A percentile compares a stretch with the other conserved stretches of the same genome.
Conservation (phyloP, 1,284 basidiomycete species). For the Leccinum subfulvum region DNA sequence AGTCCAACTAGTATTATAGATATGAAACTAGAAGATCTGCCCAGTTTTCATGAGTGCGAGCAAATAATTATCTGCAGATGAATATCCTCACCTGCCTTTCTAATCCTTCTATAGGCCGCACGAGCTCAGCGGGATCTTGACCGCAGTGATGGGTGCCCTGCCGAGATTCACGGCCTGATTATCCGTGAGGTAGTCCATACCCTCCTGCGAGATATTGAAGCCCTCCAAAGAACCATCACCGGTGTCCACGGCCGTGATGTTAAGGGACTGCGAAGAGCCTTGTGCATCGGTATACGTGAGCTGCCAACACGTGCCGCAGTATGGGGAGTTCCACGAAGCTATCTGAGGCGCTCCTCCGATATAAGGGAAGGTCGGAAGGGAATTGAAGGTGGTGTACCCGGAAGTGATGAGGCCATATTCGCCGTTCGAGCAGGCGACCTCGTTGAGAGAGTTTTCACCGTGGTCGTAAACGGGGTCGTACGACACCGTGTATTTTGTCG, state of each 20-base stretch:
- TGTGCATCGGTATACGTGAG: constrained; percentile 32
- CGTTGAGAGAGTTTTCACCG: constrained; percentile 30
- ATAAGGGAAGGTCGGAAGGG: constrained; percentile 48
- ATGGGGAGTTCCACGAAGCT: constrained; percentile 16
- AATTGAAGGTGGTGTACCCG: constrained; percentile 43
- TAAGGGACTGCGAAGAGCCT: constrained; percentile 22
- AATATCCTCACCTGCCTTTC: not conserved
- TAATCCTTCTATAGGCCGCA: constrained; percentile 19
- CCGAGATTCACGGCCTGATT: constrained; percentile 9
- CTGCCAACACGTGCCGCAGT: constrained; percentile 29
- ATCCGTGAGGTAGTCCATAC: constrained; percentile 20
- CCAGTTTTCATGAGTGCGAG: not conserved
- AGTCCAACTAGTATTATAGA: not conserved
- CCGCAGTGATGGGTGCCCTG: constrained; percentile 10
- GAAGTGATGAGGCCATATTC: constrained; percentile 37
- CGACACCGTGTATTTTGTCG: constrained; percentile 13
- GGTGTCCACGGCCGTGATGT: constrained; percentile 38
- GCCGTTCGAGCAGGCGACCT: constrained; percentile 51
- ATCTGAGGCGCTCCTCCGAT: constrained; percentile 47
- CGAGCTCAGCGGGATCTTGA: not conserved
- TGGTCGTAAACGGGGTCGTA: constrained; percentile 40
- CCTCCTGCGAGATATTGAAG: constrained; percentile 39
- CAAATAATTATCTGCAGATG: not conserved
- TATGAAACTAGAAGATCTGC: not conserved
- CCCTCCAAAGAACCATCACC: constrained; percentile 38